Evolutionary conservation across 305 asterid species (phyloP), one percentile per base, ranked within the genome.

Genomic region (Stenogyne calaminthoides): DNA sequence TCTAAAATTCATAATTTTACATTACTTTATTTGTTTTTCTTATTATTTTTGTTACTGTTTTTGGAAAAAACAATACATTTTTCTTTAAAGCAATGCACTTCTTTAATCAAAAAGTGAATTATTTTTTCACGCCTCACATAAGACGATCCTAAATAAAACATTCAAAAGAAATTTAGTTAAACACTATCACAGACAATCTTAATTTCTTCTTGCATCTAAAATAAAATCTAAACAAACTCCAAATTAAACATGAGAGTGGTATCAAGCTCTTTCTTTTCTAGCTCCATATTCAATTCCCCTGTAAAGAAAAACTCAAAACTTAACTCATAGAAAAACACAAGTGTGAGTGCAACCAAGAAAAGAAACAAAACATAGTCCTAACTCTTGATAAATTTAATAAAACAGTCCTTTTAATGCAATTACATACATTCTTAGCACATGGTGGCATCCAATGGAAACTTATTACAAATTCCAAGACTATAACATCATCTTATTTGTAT

Each of bases 391-490:
- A 29, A 46, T 61, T 27, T 8, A 64, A 63, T 36, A 49, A 16
- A 25, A 25, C n/a, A n/a, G 20, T 55, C 65, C 61, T 16, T 37
- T 7, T n/a, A 64, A 55, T 73, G 77, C 25, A 63, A 52, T n/a
- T 27, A 15, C 7, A 55, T 34, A 55, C 73, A 66, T 66, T 56
- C 40, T 55, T 42, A 32, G 68, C 78, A 74, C 78, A 74, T 74
- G 68, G 42, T 65, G 61, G 73, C 72, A 67, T 67, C 74, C 37
- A 66, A 71, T 74, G 34, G 77, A 46, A 57, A 44, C 74, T 58
- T 7, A 14, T 67, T 57, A 46, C 69, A 67, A 75, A 44, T 67
- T 46, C 64, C 78, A 58, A 75, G 62, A 67, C 9, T 46, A 9
- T 54, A n/a, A 14, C 61, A 64, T 8, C 55, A 64, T 29, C 51